phyloP scores from a whole-genome alignment of 345 rosid genomes.

The Citrus cavaleriei region DNA sequence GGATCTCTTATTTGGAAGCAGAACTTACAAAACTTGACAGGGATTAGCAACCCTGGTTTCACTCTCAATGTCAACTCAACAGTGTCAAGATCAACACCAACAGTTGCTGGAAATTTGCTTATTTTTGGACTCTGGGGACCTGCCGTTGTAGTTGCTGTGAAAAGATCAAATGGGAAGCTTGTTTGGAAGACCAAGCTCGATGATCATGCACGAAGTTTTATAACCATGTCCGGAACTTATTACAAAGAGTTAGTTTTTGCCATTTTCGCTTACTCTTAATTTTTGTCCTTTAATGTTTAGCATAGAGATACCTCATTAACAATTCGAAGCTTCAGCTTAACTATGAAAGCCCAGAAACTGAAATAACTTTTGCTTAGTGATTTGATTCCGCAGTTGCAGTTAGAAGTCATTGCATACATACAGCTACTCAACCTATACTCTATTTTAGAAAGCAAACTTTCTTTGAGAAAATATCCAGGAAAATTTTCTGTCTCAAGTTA shows the following conservation, averaged over 20 bases:
- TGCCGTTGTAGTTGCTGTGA: conserved; percentile 23
- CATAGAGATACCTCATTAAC: neutral
- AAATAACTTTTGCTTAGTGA: too few species aligned
- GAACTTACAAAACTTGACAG: conserved; percentile 11
- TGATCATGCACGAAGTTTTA: conserved; percentile 5
- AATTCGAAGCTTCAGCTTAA: neutral
- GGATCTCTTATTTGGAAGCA: conserved; percentile 27
- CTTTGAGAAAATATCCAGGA: too few species aligned
- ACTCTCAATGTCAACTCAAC: conserved; percentile 6
- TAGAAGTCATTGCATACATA: too few species aligned
- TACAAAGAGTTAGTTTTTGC: conserved; percentile 17
- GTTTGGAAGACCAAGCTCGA: conserved; percentile 27
- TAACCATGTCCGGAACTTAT: conserved; percentile 32
- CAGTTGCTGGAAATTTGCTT: conserved; percentile 23
- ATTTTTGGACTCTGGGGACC: conserved; percentile 27
- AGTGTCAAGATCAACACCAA: conserved; percentile 23
- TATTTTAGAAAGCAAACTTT: too few species aligned
- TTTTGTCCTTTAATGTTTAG: neutral
- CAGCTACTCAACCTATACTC: too few species aligned
- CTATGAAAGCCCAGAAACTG: too few species aligned
- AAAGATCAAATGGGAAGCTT: conserved; percentile 17
- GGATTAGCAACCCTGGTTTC: neutral
- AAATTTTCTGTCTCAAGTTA: too few species aligned
- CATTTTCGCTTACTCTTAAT: neutral
- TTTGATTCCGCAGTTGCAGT: too few species aligned